Percentiles rank a stretch among this genome's conserved stretches.
phyloP scores from a whole-genome alignment of 768 basidiomycete species.

The Cyclocybe aegerita region DNA sequence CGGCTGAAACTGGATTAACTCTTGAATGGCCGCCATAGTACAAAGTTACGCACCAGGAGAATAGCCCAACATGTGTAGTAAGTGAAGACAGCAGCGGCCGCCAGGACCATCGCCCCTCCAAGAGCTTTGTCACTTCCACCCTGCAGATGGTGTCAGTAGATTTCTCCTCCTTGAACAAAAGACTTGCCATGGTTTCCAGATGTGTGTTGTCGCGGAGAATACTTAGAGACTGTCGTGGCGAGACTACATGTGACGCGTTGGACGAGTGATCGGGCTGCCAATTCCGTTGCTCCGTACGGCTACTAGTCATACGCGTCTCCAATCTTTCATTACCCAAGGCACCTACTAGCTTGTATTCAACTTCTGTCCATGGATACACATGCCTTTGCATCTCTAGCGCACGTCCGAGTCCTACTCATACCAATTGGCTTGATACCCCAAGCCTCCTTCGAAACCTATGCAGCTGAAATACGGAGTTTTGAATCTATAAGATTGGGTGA shows the following conservation, averaged over 20 bases:
- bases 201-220: background rate
- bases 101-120: slow-evolving; percentile 78
- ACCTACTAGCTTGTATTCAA: background rate
- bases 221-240: too few relatives aligned
- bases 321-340: too few relatives aligned
- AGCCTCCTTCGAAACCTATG: slow-evolving; percentile 71
- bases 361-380: slow-evolving; percentile 57
- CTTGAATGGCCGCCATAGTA: background rate
- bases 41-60: slow-evolving; percentile 59
- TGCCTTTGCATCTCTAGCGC: slow-evolving; percentile 81
- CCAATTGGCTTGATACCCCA: slow-evolving; percentile 79
- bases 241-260: background rate
- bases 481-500: slow-evolving; percentile 76
- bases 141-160: slow-evolving; percentile 34
- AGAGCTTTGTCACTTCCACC: slow-evolving; percentile 78
- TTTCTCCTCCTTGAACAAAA: background rate
- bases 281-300: background rate
- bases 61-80: slow-evolving; percentile 96
- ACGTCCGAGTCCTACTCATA: slow-evolving; percentile 80
- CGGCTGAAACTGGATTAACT: slow-evolving; percentile 46
- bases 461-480: slow-evolving; percentile 70
- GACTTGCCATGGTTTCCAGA: slow-evolving; percentile 8
- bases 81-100: slow-evolving; percentile 72
- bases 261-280: background rate
- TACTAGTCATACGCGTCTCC: too few relatives aligned